Conservation (phyloP, 805 yeast species). For the Kodamaea sagamina region DNA sequence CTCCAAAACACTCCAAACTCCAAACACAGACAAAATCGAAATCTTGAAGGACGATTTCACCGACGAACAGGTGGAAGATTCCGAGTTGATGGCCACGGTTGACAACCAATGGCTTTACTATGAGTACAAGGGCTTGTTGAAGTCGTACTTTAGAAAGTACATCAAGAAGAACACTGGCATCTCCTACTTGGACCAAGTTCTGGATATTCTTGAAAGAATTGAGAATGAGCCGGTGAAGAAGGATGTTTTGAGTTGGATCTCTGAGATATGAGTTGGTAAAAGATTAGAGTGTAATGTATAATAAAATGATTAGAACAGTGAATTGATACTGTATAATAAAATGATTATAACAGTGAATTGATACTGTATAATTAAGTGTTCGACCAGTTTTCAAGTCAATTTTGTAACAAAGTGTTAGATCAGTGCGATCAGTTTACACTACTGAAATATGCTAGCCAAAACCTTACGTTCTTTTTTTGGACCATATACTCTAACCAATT, state of each 20-base stretch:
- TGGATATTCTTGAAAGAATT: constrained; percentile 20
- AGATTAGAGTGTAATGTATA: constrained; percentile 1
- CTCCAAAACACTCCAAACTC: constrained; percentile 17
- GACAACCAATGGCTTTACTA: constrained; percentile 45
- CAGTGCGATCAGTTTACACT: too few species aligned
- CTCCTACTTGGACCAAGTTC: constrained; percentile 19
- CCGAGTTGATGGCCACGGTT: constrained; percentile 25
- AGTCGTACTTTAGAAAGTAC: constrained; percentile 38
- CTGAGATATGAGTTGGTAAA: constrained; percentile 15
- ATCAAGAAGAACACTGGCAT: constrained; percentile 16
- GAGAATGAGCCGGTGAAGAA: constrained; percentile 24
- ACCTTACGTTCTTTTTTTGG: too few species aligned
- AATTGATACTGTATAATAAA: too few species aligned
- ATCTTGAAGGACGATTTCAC: constrained; percentile 28
- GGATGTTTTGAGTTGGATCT: constrained; percentile 24
- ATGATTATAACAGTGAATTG: too few species aligned
- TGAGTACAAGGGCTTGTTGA: constrained; percentile 44
- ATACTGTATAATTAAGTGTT: too few species aligned
- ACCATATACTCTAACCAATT: too few species aligned
- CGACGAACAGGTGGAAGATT: constrained; percentile 27
- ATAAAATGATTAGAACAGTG: neutral
- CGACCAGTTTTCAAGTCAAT: too few species aligned
- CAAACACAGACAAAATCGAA: constrained; percentile 20
- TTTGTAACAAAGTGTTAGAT: too few species aligned
- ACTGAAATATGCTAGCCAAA: too few species aligned